phyloP scores from a whole-genome alignment of 306 rosid genomes.

The Hylodesmum podocarpum region DNA sequence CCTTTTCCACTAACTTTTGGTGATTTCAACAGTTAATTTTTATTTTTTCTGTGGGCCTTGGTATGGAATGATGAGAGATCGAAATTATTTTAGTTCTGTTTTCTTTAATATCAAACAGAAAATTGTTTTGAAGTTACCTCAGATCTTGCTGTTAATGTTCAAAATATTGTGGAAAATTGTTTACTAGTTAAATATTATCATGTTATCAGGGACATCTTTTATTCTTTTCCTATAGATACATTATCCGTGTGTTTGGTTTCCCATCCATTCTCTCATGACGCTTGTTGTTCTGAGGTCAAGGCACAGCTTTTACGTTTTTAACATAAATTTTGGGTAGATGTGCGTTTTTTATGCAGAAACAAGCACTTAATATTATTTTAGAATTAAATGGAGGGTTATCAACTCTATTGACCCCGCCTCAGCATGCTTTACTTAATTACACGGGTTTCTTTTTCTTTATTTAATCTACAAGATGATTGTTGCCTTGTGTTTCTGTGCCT shows the following conservation, averaged over 20 bases:
- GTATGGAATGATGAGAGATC: background rate
- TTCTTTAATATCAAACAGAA: background rate
- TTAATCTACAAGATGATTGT: background rate
- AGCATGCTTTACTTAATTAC: background rate
- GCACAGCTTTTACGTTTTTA: no score
- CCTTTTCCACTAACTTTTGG: background rate
- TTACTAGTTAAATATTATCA: background rate
- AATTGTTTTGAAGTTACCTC: slow-evolving; percentile 1
- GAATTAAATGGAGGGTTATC: background rate
- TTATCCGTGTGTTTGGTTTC: no score
- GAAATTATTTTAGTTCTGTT: background rate
- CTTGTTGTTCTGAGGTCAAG: no score
- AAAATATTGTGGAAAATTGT: background rate
- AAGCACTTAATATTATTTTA: background rate
- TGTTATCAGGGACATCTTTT: background rate
- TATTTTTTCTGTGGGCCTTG: background rate
- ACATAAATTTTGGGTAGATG: no score
- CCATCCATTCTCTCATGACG: no score
- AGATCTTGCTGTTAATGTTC: slow-evolving; percentile 11
- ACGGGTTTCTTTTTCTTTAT: background rate
- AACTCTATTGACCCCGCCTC: background rate
- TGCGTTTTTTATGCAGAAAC: no score
- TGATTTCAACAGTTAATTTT: background rate
- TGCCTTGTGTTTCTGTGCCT: background rate
- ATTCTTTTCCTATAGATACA: background rate